Evolutionary conservation across 495 filamentous ascomycete genomes (phyloP), one percentile per base, ranked within the genome.

Genomic region (Rhizodiscina lignyota): DNA sequence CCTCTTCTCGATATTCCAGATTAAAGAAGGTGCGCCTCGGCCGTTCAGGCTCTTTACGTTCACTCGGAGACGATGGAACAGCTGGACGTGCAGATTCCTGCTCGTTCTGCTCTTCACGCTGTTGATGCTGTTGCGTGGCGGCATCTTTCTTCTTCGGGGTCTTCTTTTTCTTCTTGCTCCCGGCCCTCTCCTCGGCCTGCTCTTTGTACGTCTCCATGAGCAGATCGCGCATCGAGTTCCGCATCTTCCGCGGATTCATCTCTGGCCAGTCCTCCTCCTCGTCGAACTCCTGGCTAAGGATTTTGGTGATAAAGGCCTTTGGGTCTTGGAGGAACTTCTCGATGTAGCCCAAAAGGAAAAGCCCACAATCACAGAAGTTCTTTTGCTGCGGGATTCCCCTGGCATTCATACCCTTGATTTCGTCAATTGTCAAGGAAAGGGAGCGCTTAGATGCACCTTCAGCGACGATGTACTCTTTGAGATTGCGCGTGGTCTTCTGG

Each of bases 351-450:
- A 94, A 55, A 5, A 96, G 57, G 51, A 74, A 96, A 1, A 94
- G 52, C 2, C 89, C 89, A 50, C 89, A 97, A 52, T 97, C 89
- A 28, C 69, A 85, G 48, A 61, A 79, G 43, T 96, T 97, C 11
- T 70, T 59, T 54, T 97, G 89, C 34, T 70, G 49, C 1, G 91
- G 89, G 15, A 91, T 75, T 20, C 59, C 55, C 30, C 65, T 70
- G 17, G 73, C 82, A 38, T 66, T 81, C 55, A 79, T 72, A 18
- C 78, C 78, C 43, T 75, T 56, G 15, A 74, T 53, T 0, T 56
- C 38, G 2, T 56, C 59, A 17, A 45, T 44, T 1, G 67, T 53
- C 17, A 81, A 66, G 15, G 74, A 60, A 31, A 81, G 58, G 21
- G 57, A 65, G 27, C 66, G 68, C 56, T 87, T 94, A 13, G 69